Conservation (phyloP, 768 basidiomycete species). For the Mycena filopes region DNA sequence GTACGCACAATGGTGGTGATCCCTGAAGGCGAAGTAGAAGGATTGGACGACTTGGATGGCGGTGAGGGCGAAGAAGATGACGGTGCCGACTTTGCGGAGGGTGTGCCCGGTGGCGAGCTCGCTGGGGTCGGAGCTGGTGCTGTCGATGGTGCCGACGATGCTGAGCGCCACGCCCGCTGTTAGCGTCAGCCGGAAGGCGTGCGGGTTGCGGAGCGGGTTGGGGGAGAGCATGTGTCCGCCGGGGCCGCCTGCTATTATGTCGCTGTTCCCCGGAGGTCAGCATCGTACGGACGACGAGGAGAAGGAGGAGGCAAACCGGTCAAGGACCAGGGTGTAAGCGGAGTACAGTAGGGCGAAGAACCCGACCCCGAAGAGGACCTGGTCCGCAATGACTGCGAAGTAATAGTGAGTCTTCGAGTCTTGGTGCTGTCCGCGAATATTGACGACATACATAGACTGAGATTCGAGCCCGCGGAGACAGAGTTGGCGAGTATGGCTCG, state of each 20-base stretch:
- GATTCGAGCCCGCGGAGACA: no score
- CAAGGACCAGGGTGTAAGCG: conserved; percentile 52
- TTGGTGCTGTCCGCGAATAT: conserved; percentile 45
- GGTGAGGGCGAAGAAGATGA: conserved; percentile 52
- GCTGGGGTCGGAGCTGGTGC: conserved; percentile 29
- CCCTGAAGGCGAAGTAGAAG: no score
- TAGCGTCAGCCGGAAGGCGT: conserved; percentile 44
- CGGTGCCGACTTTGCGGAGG: conserved; percentile 45
- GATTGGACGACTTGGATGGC: conserved; percentile 43
- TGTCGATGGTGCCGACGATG: conserved; percentile 42
- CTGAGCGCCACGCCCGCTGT: conserved; percentile 47
- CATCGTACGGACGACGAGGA: no score
- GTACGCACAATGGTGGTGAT: no score
- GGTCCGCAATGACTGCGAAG: conserved; percentile 49
- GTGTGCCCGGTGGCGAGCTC: conserved; percentile 35
- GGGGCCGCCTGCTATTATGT: no score
- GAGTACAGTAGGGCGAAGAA: conserved; percentile 56
- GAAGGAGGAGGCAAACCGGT: conserved; percentile 45
- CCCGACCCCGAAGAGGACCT: conserved; percentile 53
- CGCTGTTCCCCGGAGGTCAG: no score
- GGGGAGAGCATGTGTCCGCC: no score
- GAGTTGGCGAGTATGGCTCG: conserved; percentile 52
- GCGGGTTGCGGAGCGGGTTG: conserved; percentile 42
- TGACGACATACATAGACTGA: no score
- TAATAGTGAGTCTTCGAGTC: no score